phyloP scores from a whole-genome alignment of 371 early-diverging fungal species.

The Coemansia sp. region DNA sequence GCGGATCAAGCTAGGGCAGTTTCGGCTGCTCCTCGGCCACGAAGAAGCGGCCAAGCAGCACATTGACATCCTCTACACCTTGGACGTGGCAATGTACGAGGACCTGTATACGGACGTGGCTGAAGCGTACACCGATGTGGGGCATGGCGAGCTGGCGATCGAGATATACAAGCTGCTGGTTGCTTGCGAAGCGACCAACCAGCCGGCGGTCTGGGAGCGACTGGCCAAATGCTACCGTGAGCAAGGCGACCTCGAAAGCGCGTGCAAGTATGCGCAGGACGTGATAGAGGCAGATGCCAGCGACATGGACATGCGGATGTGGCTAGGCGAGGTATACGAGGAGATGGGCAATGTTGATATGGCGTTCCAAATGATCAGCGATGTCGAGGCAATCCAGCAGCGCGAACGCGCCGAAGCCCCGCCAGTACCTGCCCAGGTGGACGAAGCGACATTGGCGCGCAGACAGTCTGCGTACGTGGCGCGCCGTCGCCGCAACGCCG shows the following conservation, averaged over 20 bases:
- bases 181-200: constrained; percentile 57
- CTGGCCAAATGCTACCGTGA: constrained; percentile 72
- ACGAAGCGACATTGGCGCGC: background rate
- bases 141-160: constrained; percentile 67
- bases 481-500: constrained; percentile 17
- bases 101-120: constrained; percentile 83
- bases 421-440: background rate
- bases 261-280: constrained; percentile 56
- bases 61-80: constrained; percentile 62
- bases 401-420: background rate
- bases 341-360: constrained; percentile 74
- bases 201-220: constrained; percentile 55
- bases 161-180: constrained; percentile 62
- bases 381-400: constrained; percentile 46
- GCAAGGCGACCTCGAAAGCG: constrained; percentile 64
- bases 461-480: background rate
- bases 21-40: constrained; percentile 72
- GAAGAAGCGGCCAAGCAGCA: constrained; percentile 65
- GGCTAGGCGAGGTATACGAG: constrained; percentile 80
- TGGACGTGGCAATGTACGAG: constrained; percentile 61
- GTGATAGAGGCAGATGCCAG: constrained; percentile 62
- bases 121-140: constrained; percentile 72
- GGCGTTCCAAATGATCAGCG: constrained; percentile 61
- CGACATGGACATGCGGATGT: constrained; percentile 73
- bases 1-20: constrained; percentile 79